A percentile compares a stretch with the other conserved stretches of the same genome.
phyloP scores from a whole-genome alignment of 805 yeast genomes.

The Yamadazyma phyllophila region DNA sequence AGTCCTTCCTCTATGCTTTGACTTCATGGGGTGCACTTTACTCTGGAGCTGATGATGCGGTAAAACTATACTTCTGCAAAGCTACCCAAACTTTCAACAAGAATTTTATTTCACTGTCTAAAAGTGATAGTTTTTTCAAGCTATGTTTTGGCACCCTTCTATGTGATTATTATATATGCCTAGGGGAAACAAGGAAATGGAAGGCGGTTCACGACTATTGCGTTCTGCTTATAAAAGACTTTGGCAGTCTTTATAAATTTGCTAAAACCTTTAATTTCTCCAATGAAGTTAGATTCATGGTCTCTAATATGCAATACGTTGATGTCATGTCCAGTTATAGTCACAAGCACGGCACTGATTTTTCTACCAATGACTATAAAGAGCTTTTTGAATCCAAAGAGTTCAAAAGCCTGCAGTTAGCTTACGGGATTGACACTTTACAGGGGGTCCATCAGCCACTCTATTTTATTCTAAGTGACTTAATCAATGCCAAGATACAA shows the following conservation, averaged over 20 bases:
- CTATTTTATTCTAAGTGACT: constrained; percentile 18
- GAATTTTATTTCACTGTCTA: neutral
- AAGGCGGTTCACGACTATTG: constrained; percentile 1
- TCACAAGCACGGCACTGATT: constrained; percentile 16
- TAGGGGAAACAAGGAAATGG: constrained; percentile 22
- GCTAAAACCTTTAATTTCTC: constrained; percentile 15
- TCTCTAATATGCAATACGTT: constrained; percentile 21
- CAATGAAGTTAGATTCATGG: constrained; percentile 20
- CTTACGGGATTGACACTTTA: constrained; percentile 25
- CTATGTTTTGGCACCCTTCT: constrained; percentile 8
- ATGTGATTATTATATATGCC: constrained; percentile 14
- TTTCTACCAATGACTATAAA: constrained; percentile 15
- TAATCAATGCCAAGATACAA: constrained; percentile 9
- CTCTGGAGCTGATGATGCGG: constrained; percentile 13
- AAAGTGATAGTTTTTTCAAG: constrained; percentile 8
- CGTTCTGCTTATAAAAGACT: constrained; percentile 2
- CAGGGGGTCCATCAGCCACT: constrained; percentile 23
- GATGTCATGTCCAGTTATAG: constrained; percentile 19
- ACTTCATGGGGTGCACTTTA: constrained; percentile 30
- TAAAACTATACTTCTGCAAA: constrained; percentile 10
- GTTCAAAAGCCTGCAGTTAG: constrained; percentile 11
- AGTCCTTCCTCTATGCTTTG: constrained; percentile 20
- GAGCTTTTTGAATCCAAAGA: constrained; percentile 11
- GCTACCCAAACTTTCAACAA: constrained; percentile 8
- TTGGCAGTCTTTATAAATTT: constrained; percentile 18